A percentile compares a stretch with the other conserved stretches of the same genome.
Evolutionary conservation across 441 rosid species (phyloP).

Genomic region (Bruguiera hainesii): DNA sequence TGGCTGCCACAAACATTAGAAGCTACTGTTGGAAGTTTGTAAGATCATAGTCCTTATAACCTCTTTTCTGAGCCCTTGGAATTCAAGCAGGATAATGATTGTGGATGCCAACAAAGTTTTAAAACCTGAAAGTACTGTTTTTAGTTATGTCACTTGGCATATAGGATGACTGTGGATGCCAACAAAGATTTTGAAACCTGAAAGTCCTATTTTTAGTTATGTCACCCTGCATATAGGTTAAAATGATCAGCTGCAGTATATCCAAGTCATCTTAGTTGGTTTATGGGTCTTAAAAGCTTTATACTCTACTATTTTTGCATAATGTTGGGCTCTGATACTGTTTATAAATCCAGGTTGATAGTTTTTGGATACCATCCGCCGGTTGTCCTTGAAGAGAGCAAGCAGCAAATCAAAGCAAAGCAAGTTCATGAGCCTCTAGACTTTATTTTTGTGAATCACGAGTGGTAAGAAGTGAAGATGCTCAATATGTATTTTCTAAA

Average conservation of each 20-base stretch:
- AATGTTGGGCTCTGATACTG: conserved; percentile 1
- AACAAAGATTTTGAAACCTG: not conserved
- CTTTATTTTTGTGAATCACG: conserved; percentile 44
- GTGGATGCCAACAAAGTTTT: not conserved
- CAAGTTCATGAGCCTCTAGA: conserved; percentile 35
- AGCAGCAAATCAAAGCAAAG: conserved; percentile 30
- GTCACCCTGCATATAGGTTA: not conserved
- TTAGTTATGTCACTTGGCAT: conserved; percentile 14
- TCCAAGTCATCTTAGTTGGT: not conserved
- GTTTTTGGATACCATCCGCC: conserved; percentile 58
- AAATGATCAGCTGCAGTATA: too few species aligned
- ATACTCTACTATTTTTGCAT: not conserved
- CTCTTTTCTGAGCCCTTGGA: not conserved
- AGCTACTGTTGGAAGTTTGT: conserved; percentile 54
- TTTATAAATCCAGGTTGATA: conserved; percentile 47
- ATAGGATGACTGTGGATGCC: not conserved
- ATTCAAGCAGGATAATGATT: not conserved
- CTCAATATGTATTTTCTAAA: not conserved
- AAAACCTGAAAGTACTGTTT: not conserved
- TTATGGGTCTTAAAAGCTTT: not conserved
- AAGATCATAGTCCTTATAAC: conserved; percentile 20
- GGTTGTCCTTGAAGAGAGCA: conserved; percentile 31
- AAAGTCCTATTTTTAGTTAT: not conserved
- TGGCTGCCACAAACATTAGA: conserved; percentile 41
- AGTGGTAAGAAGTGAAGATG: conserved; percentile 53